Conservation (phyloP, 2,329 filamentous ascomycete genomes). For the Venturiaceae sp. region DNA sequence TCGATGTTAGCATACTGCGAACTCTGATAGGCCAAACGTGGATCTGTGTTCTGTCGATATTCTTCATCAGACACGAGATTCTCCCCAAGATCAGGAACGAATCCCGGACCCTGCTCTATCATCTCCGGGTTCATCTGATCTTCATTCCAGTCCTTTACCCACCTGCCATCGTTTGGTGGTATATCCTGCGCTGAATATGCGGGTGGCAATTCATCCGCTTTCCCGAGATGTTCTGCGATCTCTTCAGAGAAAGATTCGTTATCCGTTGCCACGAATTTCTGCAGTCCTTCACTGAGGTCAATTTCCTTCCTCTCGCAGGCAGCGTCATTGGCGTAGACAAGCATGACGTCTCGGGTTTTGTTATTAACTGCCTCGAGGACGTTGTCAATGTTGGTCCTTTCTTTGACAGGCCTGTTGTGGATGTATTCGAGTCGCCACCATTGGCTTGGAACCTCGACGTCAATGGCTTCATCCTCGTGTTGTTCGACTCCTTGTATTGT, state of each 20-base stretch:
- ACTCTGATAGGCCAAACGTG: too few relatives aligned
- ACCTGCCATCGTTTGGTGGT: not conserved
- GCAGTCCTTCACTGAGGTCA: not conserved
- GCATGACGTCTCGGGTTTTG: conserved; percentile 42
- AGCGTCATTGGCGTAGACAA: conserved; percentile 49
- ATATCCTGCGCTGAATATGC: not conserved
- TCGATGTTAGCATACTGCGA: too few relatives aligned
- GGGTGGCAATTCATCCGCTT: not conserved
- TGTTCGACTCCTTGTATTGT: not conserved
- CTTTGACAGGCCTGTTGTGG: conserved; percentile 11
- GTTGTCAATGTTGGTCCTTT: conserved; percentile 23
- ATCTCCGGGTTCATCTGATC: too few relatives aligned
- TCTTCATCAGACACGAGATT: conserved; percentile 26
- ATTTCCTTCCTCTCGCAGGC: conserved; percentile 9
- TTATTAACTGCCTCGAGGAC: conserved; percentile 44
- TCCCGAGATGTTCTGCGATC: not conserved
- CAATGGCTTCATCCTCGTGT: conserved; percentile 8
- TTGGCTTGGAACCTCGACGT: conserved; percentile 12
- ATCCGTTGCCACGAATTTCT: not conserved
- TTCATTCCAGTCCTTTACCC: too few relatives aligned
- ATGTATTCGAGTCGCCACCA: conserved; percentile 28
- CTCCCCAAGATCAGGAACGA: not conserved
- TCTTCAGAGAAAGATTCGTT: not conserved
- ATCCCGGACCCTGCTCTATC: not conserved
- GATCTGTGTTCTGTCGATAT: not conserved